phyloP scores from a whole-genome alignment of 2,329 filamentous ascomycete species.

The Incumbomyces delicatus region DNA sequence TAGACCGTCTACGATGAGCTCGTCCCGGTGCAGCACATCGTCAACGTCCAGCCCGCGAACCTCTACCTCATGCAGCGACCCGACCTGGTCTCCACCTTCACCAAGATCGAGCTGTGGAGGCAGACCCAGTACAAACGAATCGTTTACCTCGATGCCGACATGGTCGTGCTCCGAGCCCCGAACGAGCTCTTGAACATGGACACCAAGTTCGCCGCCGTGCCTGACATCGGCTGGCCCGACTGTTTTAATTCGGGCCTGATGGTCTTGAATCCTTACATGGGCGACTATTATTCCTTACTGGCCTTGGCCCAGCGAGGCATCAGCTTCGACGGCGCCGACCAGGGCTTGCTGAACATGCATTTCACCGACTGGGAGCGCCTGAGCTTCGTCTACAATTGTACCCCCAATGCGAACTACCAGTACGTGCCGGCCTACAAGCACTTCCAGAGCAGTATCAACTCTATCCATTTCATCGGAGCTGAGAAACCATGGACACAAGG shows the following conservation, averaged over 20 bases:
- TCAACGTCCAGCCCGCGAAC: conserved; percentile 68
- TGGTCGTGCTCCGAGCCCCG: conserved; percentile 79
- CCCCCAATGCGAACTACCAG: conserved; percentile 92
- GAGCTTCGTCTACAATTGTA: conserved; percentile 95
- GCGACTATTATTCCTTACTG: conserved; percentile 74
- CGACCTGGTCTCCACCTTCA: conserved; percentile 87
- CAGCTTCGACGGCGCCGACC: conserved; percentile 94
- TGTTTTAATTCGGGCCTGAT: conserved; percentile 97
- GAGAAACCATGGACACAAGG: conserved; percentile 79
- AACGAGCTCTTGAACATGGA: conserved; percentile 77
- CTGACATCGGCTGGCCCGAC: conserved; percentile 97
- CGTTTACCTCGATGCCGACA: conserved; percentile 88
- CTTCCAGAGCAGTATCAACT: conserved; percentile 78
- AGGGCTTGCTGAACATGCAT: conserved; percentile 90
- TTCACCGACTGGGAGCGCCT: conserved; percentile 79
- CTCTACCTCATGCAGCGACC: conserved; percentile 83
- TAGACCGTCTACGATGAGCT: conserved; percentile 80
- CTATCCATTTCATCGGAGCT: conserved; percentile 89
- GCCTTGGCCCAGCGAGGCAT: conserved; percentile 77
- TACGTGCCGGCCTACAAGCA: conserved; percentile 92
- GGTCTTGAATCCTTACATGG: conserved; percentile 76
- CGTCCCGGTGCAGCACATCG: conserved; percentile 71
- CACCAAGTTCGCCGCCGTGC: conserved; percentile 59
- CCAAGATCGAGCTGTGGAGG: conserved; percentile 91
- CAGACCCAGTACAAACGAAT: conserved; percentile 83